Evolutionary conservation across 805 yeast species (phyloP).

Genomic region (Saturnispora diversa): DNA sequence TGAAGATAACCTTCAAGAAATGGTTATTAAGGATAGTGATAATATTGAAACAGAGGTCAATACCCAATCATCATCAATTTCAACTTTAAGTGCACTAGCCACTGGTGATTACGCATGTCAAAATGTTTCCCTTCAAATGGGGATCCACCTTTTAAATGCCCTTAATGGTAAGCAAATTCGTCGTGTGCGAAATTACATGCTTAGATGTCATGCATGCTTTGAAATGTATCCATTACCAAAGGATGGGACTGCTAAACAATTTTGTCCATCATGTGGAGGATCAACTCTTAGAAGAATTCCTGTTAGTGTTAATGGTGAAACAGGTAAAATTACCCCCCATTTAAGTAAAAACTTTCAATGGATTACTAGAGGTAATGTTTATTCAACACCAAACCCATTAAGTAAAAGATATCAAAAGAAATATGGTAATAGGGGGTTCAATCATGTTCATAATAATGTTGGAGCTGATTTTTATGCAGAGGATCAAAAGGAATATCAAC

Average conservation of each 20-base stretch:
- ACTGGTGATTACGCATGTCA: conserved; percentile 98
- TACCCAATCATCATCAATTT: conserved; percentile 22
- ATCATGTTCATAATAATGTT: conserved; percentile 51
- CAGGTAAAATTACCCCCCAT: conserved; percentile 83
- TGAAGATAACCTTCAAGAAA: conserved; percentile 70
- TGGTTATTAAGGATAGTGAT: conserved; percentile 52
- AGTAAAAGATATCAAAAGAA: conserved; percentile 65
- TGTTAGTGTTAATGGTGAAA: conserved; percentile 67
- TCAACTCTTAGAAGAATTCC: conserved; percentile 84
- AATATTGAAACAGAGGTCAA: conserved; percentile 44
- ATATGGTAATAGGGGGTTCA: conserved; percentile 73
- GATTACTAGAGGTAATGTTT: conserved; percentile 81
- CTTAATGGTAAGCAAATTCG: conserved; percentile 78
- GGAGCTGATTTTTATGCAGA: conserved; percentile 64
- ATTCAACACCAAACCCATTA: conserved; percentile 78
- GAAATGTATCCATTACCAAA: conserved; percentile 69
- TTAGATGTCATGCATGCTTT: conserved; percentile 97
- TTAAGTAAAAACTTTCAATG: conserved; percentile 88
- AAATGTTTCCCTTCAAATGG: conserved; percentile 87
- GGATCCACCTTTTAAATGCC: conserved; percentile 76
- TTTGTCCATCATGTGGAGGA: conserved; percentile 95
- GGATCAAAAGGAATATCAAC: conserved; percentile 89
- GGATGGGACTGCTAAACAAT: conserved; percentile 69
- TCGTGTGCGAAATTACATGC: conserved; percentile 84
- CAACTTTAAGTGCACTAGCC: conserved; percentile 74